phyloP scores from a whole-genome alignment of 768 basidiomycete species.

The Tubosaeta sp. region DNA sequence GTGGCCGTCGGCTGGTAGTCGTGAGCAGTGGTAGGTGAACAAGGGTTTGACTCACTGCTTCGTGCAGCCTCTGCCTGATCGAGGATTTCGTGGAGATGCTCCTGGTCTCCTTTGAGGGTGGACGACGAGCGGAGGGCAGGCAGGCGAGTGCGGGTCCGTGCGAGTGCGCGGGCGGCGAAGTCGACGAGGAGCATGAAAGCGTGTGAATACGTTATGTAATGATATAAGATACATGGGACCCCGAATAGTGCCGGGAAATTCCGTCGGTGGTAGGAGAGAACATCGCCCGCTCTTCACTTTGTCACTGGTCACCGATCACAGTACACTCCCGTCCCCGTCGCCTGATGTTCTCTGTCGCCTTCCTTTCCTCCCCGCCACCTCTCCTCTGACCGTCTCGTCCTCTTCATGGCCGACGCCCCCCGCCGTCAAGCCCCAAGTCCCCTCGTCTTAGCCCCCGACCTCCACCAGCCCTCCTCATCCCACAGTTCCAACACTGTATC shows the following conservation, averaged over 20 bases:
- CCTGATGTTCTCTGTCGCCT: constrained; percentile 16
- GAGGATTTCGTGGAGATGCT: constrained; percentile 22
- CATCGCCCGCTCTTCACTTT: constrained; percentile 14
- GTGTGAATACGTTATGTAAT: constrained; percentile 12
- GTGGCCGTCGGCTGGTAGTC: constrained; percentile 5
- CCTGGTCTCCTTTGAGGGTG: constrained; percentile 22
- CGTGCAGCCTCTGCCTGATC: constrained; percentile 21
- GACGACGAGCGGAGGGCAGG: constrained; percentile 8
- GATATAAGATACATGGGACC: constrained; percentile 2
- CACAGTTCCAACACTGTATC: constrained; percentile 71
- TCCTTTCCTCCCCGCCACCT: constrained; percentile 5
- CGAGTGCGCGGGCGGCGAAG: constrained; percentile 10
- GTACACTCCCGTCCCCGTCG: constrained; percentile 9
- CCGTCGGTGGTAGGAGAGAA: constrained; percentile 3
- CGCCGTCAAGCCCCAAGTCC: constrained; percentile 66
- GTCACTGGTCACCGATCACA: constrained; percentile 17
- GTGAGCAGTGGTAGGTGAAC: not conserved
- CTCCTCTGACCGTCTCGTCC: constrained; percentile 9
- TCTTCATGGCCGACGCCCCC: constrained; percentile 31
- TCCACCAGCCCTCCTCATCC: constrained; percentile 27
- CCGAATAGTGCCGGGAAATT: constrained; percentile 16
- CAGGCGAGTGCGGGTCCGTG: constrained; percentile 3
- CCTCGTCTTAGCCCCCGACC: constrained; percentile 72
- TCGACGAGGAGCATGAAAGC: constrained; percentile 12
- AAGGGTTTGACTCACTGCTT: not conserved